Conservation (phyloP, 2,329 filamentous ascomycete species). For the Aotearoamyces nothofagi region DNA sequence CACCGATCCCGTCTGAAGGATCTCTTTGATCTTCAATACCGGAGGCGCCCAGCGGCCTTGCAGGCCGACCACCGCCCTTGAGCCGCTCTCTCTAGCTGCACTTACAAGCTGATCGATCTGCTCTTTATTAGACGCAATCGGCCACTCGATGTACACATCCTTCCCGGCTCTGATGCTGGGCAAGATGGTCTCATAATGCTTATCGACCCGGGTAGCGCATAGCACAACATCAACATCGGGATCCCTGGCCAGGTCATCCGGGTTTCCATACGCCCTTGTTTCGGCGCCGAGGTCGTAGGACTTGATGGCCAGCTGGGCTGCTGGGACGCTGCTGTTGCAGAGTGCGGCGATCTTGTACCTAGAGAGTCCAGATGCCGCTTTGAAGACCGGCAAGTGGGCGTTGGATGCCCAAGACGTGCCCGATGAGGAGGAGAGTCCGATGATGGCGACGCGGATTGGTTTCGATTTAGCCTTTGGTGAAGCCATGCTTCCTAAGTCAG, state of each 20-base stretch:
- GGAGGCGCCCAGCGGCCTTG: too few species aligned
- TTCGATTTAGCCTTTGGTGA: too few species aligned
- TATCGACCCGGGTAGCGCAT: slow-evolving; percentile 27
- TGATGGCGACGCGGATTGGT: slow-evolving; percentile 11
- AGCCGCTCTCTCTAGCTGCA: too few species aligned
- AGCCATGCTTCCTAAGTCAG: too few species aligned
- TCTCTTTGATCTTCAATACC: too few species aligned
- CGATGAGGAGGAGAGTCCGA: slow-evolving; percentile 11
- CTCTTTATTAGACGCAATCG: too few species aligned
- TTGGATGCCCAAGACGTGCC: too few species aligned
- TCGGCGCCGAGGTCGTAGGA: slow-evolving; percentile 21
- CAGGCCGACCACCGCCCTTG: too few species aligned
- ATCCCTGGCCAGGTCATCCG: slow-evolving; percentile 28
- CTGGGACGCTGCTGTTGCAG: slow-evolving; percentile 28
- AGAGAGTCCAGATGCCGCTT: slow-evolving; percentile 6
- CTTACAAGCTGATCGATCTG: too few species aligned
- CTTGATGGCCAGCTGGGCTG: slow-evolving; percentile 26
- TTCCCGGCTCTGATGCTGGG: slow-evolving; percentile 29
- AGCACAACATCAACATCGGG: slow-evolving; percentile 31
- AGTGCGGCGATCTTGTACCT: slow-evolving; percentile 33
- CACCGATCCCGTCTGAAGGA: too few species aligned
- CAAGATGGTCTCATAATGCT: slow-evolving; percentile 24
- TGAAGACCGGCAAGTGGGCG: slow-evolving; percentile 16
- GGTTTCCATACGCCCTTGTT: slow-evolving; percentile 27
- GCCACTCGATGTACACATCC: slow-evolving; percentile 34